A percentile compares a stretch with the other conserved stretches of the same genome.
phyloP scores from a whole-genome alignment of 2,329 filamentous ascomycete species.

The Biscogniauxia sp. region DNA sequence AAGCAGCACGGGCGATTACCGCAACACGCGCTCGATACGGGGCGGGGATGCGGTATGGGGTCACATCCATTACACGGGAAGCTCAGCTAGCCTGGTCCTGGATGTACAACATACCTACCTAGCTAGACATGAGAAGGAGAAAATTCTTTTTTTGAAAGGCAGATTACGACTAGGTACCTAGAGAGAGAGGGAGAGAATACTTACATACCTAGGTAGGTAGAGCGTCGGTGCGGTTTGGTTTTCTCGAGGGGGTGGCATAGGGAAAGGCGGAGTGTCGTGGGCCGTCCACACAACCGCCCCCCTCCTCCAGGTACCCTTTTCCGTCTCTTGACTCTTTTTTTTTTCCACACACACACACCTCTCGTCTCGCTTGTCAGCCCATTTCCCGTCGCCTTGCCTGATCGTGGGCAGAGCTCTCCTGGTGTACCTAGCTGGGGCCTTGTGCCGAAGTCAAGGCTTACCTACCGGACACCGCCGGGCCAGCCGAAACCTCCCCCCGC shows the following conservation, averaged over 20 bases:
- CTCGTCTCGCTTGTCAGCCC: neutral
- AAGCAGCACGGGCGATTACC: neutral
- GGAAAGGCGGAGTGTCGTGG: neutral
- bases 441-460: neutral
- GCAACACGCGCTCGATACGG: neutral
- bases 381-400: neutral
- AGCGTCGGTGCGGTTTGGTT: neutral
- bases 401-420: neutral
- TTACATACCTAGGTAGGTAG: neutral
- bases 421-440: neutral
- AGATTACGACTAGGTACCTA: too few relatives aligned
- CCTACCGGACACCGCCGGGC: neutral
- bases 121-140: neutral
- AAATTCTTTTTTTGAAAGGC: too few relatives aligned
- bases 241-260: neutral
- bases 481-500: too few relatives aligned
- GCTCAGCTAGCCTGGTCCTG: neutral
- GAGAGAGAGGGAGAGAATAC: too few relatives aligned
- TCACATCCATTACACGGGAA: neutral
- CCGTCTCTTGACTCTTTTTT: neutral
- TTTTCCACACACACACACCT: too few relatives aligned
- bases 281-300: too few relatives aligned
- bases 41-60: neutral
- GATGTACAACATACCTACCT: too few relatives aligned
- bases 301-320: neutral